phyloP scores from a whole-genome alignment of 2,329 filamentous ascomycete genomes.

The Stromatinia cepivora region DNA sequence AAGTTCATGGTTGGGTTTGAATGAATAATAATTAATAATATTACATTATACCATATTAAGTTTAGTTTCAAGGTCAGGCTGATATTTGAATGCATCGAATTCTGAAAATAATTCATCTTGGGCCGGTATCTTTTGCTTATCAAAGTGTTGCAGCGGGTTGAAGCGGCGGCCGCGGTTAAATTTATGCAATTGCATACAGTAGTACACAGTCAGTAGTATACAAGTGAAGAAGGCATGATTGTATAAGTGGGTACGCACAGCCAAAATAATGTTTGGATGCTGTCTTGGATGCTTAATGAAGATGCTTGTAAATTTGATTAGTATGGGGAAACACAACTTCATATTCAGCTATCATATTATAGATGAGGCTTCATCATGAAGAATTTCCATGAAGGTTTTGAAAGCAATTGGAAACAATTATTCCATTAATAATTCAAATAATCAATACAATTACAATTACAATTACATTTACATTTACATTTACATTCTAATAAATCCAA shows the following conservation, averaged over 20 bases:
- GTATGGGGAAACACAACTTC: slow-evolving; percentile 1
- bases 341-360: slow-evolving; percentile 1
- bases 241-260: slow-evolving; percentile 5
- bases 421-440: neutral
- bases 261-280: neutral
- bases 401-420: neutral
- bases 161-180: slow-evolving; percentile 21
- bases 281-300: neutral
- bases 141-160: slow-evolving; percentile 1
- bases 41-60: slow-evolving; percentile 15
- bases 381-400: neutral
- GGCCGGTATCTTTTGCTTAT: slow-evolving; percentile 9
- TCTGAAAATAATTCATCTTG: neutral
- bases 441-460: no score
- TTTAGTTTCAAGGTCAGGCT: neutral
- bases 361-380: neutral
- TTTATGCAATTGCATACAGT: neutral
- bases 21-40: neutral
- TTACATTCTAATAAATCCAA: neutral
- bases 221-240: neutral
- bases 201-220: neutral
- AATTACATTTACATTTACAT: no score
- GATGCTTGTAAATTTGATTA: neutral
- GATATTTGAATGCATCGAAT: neutral
- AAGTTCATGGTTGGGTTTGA: slow-evolving; percentile 7